phyloP scores from a whole-genome alignment of 768 basidiomycete genomes.

The Multifurca ochricompacta region DNA sequence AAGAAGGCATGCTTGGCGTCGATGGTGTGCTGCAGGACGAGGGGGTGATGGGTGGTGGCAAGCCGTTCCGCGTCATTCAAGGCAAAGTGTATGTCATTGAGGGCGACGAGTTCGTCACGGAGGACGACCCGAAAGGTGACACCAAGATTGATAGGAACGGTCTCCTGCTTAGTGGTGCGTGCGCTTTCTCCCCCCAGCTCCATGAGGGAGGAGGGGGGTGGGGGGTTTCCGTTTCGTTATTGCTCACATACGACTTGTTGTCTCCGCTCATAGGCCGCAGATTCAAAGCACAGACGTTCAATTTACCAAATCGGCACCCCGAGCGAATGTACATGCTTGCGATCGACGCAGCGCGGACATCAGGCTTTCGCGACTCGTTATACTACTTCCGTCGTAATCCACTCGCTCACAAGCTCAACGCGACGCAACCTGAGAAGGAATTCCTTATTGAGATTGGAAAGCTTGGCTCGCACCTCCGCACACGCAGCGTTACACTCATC shows the following conservation, averaged over 20 bases:
- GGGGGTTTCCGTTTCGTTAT: neutral
- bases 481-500: conserved; percentile 88
- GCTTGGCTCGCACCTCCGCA: conserved; percentile 80
- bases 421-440: conserved; percentile 87
- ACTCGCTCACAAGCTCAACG: conserved; percentile 84
- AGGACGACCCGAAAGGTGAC: conserved; percentile 80
- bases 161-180: conserved; percentile 74
- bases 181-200: conserved; percentile 1
- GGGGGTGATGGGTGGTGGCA: conserved; percentile 37
- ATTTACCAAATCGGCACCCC: conserved; percentile 78
- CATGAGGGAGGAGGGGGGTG: neutral
- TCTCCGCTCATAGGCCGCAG: conserved; percentile 49
- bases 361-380: conserved; percentile 94
- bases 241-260: conserved; percentile 6
- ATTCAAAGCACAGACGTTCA: conserved; percentile 86
- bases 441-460: conserved; percentile 83
- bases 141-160: conserved; percentile 86
- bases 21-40: conserved; percentile 17
- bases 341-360: conserved; percentile 93
- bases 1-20: conserved; percentile 30
- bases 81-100: conserved; percentile 72
- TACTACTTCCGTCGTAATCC: conserved; percentile 94
- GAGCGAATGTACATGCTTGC: conserved; percentile 88
- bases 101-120: conserved; percentile 82
- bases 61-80: conserved; percentile 66